Evolutionary conservation across 768 basidiomycete genomes (phyloP), one percentile per base, ranked within the genome.

Genomic region (Phlebiopsis gigantea): DNA sequence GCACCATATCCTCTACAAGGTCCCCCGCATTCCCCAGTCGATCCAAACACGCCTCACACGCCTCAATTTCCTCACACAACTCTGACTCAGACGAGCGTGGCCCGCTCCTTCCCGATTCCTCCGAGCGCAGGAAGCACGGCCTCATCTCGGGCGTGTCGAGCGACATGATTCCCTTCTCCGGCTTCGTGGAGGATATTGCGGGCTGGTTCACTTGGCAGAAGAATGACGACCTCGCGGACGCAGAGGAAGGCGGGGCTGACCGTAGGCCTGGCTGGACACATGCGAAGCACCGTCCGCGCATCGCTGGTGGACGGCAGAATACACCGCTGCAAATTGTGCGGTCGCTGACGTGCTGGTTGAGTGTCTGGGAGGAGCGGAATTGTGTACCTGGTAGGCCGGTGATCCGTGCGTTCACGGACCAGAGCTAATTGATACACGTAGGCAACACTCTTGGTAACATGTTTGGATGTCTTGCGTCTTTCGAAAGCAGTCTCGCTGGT

Each of bases 291-390:
- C 60, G 67, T 15, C 72, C 71, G 21, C 59, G 61, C 5, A 57
- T 75, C 29, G 72, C 72, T 8, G 71, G 72, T 4, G 70, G 67
- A 9, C 82, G 83, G 10, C 75, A 82, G 62, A 85, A 84, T 65
- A 65, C 84, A 8, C 84, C 84, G 8, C 65, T 84, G 30, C 79
- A 83, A 62, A 73, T 85, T 44, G 45, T 85, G 48, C 68, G 79
- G 17, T 77, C 75, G 59, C 62, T 86, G 49, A 82, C 81, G 60
- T 76, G 82, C 55, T 86, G 83, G 83, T 69, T 77, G 51, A 78
- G 77, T 60, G 75, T 79, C 12, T 66, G 85, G 34, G 84, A 86
- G 59, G 81, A 79, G 63, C 73, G 83, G 53, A 74, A 73, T n/a
- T 79, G 77, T 21, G 80, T 84, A 12, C 79, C 82, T 25, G 82